Percentiles rank a stretch among this genome's conserved stretches.
phyloP scores from a whole-genome alignment of 2,329 filamentous ascomycete genomes.

The Monosporascus sp. region DNA sequence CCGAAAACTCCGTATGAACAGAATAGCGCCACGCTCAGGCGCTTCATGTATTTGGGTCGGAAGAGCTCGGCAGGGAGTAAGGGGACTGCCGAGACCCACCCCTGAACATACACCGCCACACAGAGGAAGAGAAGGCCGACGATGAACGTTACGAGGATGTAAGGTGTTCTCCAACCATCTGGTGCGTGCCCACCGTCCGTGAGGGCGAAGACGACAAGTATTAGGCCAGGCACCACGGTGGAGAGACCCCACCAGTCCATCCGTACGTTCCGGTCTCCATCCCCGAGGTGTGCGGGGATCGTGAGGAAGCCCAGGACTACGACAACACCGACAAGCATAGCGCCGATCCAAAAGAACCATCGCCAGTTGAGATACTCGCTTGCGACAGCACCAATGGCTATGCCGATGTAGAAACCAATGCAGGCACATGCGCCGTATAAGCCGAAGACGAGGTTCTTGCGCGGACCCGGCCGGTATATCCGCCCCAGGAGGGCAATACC shows the following conservation, averaged over 20 bases:
- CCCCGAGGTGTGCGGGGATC: slow-evolving; percentile 23
- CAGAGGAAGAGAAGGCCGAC: slow-evolving; percentile 56
- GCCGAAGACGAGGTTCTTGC: slow-evolving; percentile 60
- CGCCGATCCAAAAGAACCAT: slow-evolving; percentile 65
- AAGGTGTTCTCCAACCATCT: slow-evolving; percentile 66
- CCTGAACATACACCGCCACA: slow-evolving; percentile 64
- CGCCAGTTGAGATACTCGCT: slow-evolving; percentile 55
- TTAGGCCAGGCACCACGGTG: slow-evolving; percentile 58
- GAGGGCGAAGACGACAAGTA: slow-evolving; percentile 69
- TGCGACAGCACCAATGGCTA: slow-evolving; percentile 58
- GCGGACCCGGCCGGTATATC: slow-evolving; percentile 60
- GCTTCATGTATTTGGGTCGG: slow-evolving; percentile 61
- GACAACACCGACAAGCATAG: slow-evolving; percentile 28
- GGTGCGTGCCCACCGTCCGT: slow-evolving; percentile 67
- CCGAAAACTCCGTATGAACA: slow-evolving; percentile 65
- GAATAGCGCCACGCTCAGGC: slow-evolving; percentile 55
- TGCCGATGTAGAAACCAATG: slow-evolving; percentile 54
- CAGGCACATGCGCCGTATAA: slow-evolving; percentile 52
- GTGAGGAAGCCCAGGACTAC: slow-evolving; percentile 17
- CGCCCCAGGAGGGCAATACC: slow-evolving; percentile 62
- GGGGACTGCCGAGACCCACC: slow-evolving; percentile 62
- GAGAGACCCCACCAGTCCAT: slow-evolving; percentile 67
- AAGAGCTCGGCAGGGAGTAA: slow-evolving; percentile 68
- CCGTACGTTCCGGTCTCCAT: slow-evolving; percentile 30
- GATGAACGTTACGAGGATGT: slow-evolving; percentile 61